Evolutionary conservation across 306 rosid species (phyloP).

Genomic region (Styphnolobium japonicum): DNA sequence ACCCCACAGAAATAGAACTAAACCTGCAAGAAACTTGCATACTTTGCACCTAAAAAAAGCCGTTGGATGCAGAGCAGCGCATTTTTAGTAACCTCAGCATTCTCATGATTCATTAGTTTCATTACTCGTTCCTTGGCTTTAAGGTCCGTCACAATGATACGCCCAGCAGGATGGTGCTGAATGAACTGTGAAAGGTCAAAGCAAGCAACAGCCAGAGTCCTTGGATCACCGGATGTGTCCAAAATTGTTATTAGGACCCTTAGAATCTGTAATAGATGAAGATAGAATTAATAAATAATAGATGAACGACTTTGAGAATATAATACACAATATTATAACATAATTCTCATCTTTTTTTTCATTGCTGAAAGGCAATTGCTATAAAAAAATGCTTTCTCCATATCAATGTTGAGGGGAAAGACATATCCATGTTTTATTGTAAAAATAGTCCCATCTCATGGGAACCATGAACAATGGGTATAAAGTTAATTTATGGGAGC

Average conservation of each 20-base stretch:
- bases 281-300: slow-evolving; percentile 14
- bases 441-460: neutral
- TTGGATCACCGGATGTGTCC: slow-evolving; percentile 82
- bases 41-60: slow-evolving; percentile 94
- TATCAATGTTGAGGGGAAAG: neutral
- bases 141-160: slow-evolving; percentile 85
- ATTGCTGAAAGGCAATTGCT: neutral
- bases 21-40: slow-evolving; percentile 94
- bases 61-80: slow-evolving; percentile 95
- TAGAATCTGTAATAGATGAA: slow-evolving; percentile 62
- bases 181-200: slow-evolving; percentile 91
- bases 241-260: slow-evolving; percentile 88
- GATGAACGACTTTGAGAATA: neutral
- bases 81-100: slow-evolving; percentile 89
- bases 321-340: neutral
- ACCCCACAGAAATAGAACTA: slow-evolving; percentile 32
- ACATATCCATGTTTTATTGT: neutral
- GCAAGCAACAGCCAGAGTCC: slow-evolving; percentile 89
- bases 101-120: slow-evolving; percentile 93
- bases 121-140: slow-evolving; percentile 97
- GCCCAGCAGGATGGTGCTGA: slow-evolving; percentile 81
- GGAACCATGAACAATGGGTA: neutral
- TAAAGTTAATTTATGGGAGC: neutral
- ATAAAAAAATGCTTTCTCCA: neutral
- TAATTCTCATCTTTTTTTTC: neutral